Percentiles rank a stretch among this genome's conserved stretches.
Conservation (phyloP, 192 early-diverging fungal species). For the Backusella psychrophila region DNA sequence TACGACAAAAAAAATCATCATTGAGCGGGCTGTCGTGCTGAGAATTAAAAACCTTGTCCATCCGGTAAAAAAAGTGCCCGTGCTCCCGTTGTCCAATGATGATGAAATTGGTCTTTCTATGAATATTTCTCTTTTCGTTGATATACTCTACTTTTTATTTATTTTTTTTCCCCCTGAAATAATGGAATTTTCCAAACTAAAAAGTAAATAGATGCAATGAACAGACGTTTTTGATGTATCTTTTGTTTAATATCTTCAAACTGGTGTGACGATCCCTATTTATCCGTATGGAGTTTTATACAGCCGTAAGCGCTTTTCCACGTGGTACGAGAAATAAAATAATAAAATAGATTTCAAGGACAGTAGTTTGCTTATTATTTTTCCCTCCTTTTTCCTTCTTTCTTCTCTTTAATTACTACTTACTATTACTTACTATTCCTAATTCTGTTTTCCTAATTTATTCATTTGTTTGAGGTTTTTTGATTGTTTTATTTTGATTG, state of each 20-base stretch:
- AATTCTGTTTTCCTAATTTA: not conserved
- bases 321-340: constrained; percentile 14
- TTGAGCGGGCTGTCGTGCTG: not conserved
- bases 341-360: not conserved
- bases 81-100: not conserved
- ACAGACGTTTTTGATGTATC: not conserved
- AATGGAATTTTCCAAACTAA: not conserved
- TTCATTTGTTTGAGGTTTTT: not conserved
- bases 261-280: not conserved
- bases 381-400: not conserved
- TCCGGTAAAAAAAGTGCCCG: not conserved
- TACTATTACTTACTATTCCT: not conserved
- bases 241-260: not conserved
- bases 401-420: not conserved
- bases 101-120: not conserved
- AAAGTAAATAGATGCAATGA: not conserved
- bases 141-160: not conserved
- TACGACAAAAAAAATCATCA: not conserved
- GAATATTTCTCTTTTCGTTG: not conserved
- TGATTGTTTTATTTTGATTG: not conserved
- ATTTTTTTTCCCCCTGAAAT: not conserved
- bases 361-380: constrained; percentile 1
- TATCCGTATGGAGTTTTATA: not conserved
- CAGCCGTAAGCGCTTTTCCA: not conserved
- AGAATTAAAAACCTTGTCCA: constrained; percentile 4